Base-by-base conservation (phyloP, 2,329 filamentous ascomycete species). In the Plenodomus lindquistii region DNA sequence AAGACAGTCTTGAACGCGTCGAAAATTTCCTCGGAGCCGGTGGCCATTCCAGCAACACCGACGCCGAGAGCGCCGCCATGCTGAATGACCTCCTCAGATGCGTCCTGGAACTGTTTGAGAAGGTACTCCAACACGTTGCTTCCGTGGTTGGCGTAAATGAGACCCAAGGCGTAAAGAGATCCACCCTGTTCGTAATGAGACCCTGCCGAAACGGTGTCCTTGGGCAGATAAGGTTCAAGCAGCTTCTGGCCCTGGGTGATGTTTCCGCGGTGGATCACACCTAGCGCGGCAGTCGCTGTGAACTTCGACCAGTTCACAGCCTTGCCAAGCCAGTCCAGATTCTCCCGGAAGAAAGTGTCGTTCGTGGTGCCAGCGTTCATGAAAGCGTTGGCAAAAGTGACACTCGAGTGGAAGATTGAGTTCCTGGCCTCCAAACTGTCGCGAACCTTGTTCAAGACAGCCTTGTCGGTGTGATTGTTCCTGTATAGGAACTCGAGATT, bases 251-350 rank as follows among this genome's bases (percentile, higher is more conserved):
- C 94, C 67, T 99, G 93, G 19, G 88, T 89, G 50, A 99, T 80
- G 73, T 99, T 99, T 46, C 94, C 94, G 38, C 91, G 88, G 73
- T 99, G 94, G 55, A 99, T 97, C 42, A 97, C 94, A 72, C 94
- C 94, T 5, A 99, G 80, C 7, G 94, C 94, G 47, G 94, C 94
- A 4, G 94, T 99, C 13, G 94, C 94, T 0, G 94, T 97, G 72
- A 99, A 99, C 72, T 99, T 99, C 52, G 92, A 97, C 94, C 94
- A 99, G 77, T 99, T 99, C 40, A 97, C 91, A 20, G 94, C 94
- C 79, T 97, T 99, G 52, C 93, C 92, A 3, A 99, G 78, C 94
- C 94, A 99, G 59, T 99, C 94, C 19, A 99, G 77, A 70, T 99
- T 99, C 67, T 97, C 91, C 7, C 95, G 85, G 84, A 99, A 97